Evolutionary conservation across 176 grass and related monocot genomes (phyloP), one percentile per base, ranked within the genome.

Genomic region (Bolboschoenus planiculmis): DNA sequence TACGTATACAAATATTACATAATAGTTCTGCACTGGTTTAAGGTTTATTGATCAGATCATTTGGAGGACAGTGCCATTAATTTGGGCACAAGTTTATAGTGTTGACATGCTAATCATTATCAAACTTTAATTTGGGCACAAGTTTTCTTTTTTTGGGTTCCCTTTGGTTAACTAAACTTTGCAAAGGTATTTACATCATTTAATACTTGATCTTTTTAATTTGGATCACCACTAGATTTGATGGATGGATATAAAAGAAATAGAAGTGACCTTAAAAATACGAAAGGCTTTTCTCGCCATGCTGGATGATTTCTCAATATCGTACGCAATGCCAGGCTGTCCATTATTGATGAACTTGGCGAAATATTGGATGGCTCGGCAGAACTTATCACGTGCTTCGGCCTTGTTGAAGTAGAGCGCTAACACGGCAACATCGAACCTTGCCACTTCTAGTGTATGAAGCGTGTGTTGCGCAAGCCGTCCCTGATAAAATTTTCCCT

Each of bases 351-450:
- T 61, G 34, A 81, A 61, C 55, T 81, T 81, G 35, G 33, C 34
- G 10, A 37, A 56, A 43, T 81, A 81, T 16, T 81, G 78, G 18
- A 81, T 81, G 11, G 78, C 78, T 43, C 78, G 13, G 14, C 78
- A 81, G 37, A 81, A 81, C 2, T 81, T 81, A 58, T 81, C 78
- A 0, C 78, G 78, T 14, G 78, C 78, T 81, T 81, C 78, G 5
- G 78, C 78, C 78, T 60, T 81, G 33, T 81, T 81, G 78, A 81
- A 81, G 13, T 60, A 81, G 5, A 81, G 56, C 2, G 78, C 78
- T 16, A 81, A 15, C 55, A 81, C 78, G 7, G 78, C 78, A 39
- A 81, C 78, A 81, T 81, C 78, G 1, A 81, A 81, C 31, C 78
- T 81, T 9, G 78, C 78, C 10, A 81, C 56, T 39, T 81, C 78